A percentile compares a stretch with the other conserved stretches of the same genome.
Conservation (phyloP, 306 rosid genomes). For the Arachis hypogaea region DNA sequence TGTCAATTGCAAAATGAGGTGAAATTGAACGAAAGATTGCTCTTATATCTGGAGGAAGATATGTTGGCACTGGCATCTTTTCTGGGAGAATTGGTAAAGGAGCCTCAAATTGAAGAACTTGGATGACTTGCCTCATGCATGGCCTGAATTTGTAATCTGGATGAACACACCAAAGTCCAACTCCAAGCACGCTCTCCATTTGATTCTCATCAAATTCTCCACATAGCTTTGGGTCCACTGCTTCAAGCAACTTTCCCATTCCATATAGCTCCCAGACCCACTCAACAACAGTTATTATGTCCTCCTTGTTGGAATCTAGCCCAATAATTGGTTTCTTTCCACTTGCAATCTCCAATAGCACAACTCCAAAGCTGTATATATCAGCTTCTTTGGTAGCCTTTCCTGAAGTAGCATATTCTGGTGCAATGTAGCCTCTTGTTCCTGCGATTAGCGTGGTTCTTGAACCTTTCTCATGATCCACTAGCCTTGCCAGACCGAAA, state of each 20-base stretch:
- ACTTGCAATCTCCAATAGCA: conserved; percentile 45
- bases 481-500: conserved; percentile 53
- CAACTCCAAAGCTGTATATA: conserved; percentile 48
- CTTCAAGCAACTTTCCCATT: conserved; percentile 34
- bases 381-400: conserved; percentile 48
- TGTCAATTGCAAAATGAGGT: background rate
- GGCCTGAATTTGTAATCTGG: conserved; percentile 46
- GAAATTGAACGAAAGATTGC: conserved; percentile 38
- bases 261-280: conserved; percentile 56
- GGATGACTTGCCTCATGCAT: conserved; percentile 44
- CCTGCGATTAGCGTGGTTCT: conserved; percentile 44
- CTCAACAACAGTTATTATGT: conserved; percentile 34
- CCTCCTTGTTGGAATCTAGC: conserved; percentile 21
- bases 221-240: conserved; percentile 34
- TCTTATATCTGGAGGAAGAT: conserved; percentile 35
- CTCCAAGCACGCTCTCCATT: conserved; percentile 38
- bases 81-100: conserved; percentile 40
- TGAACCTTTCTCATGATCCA: conserved; percentile 45
- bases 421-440: conserved; percentile 52
- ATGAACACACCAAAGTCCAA: conserved; percentile 58
- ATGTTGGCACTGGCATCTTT: conserved; percentile 50
- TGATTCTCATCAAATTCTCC: conserved; percentile 40
- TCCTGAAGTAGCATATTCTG: conserved; percentile 43
- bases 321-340: conserved; percentile 41
- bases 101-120: conserved; percentile 46